A percentile compares a stretch with the other conserved stretches of the same genome.
Evolutionary conservation across 1,139 yeast species (phyloP).

Genomic region (Candida glucosophila): DNA sequence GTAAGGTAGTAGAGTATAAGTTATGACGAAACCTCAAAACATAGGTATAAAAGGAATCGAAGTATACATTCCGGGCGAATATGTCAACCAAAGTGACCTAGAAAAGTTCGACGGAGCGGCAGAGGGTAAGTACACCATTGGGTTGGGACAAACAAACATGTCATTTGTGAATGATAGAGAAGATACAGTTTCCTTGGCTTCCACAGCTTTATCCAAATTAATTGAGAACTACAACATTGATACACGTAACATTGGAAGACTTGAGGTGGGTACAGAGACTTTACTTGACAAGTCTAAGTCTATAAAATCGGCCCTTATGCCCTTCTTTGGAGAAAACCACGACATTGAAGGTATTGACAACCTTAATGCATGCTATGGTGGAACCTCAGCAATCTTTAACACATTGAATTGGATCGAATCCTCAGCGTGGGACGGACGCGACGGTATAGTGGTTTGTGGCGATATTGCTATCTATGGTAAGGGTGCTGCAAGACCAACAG

Average conservation of each 20-base stretch:
- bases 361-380: conserved; percentile 97
- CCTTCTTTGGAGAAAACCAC: conserved; percentile 77
- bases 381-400: conserved; percentile 91
- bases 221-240: conserved; percentile 78
- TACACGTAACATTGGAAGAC: conserved; percentile 75
- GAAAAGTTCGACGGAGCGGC: conserved; percentile 83
- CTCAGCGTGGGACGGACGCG: conserved; percentile 96
- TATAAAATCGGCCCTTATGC: conserved; percentile 93
- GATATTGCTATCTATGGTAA: conserved; percentile 96
- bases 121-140: conserved; percentile 95
- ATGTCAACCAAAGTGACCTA: conserved; percentile 81
- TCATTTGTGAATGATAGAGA: conserved; percentile 95
- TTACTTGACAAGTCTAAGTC: conserved; percentile 94
- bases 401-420: conserved; percentile 96
- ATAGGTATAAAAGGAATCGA: conserved; percentile 96
- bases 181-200: conserved; percentile 86
- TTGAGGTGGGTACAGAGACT: conserved; percentile 98
- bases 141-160: conserved; percentile 98
- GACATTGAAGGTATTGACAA: conserved; percentile 97
- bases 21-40: conserved; percentile 36
- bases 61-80: conserved; percentile 76
- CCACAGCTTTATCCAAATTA: conserved; percentile 74
- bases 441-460: conserved; percentile 94
- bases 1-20: conserved; percentile 1
- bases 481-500: conserved; percentile 99